A percentile compares a stretch with the other conserved stretches of the same genome.
Conservation (phyloP, 2,329 filamentous ascomycete species). For the Paramyrothecium roridum region DNA sequence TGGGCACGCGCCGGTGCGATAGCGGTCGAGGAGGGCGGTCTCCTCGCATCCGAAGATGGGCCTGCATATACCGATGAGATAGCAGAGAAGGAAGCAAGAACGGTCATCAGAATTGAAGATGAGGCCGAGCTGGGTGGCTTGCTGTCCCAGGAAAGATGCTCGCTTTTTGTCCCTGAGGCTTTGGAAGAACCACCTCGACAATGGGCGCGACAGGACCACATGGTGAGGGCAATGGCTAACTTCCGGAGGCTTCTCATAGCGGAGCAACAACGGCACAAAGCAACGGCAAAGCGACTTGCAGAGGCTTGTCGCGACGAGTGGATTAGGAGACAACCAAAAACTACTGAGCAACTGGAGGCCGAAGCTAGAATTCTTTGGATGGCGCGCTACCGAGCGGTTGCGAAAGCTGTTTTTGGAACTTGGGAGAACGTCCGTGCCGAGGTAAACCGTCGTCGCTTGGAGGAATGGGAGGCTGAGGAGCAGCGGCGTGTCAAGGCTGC, state of each 20-base stretch:
- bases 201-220: conserved; percentile 84
- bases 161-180: conserved; percentile 69
- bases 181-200: conserved; percentile 71
- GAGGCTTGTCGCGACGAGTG: conserved; percentile 75
- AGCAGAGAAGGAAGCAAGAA: conserved; percentile 63
- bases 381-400: conserved; percentile 68
- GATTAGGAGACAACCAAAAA: conserved; percentile 70
- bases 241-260: conserved; percentile 77
- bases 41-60: conserved; percentile 53
- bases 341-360: conserved; percentile 74
- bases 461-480: conserved; percentile 64
- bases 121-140: conserved; percentile 74
- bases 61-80: conserved; percentile 57
- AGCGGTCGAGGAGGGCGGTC: conserved; percentile 56
- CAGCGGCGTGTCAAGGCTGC: conserved; percentile 64
- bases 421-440: conserved; percentile 64
- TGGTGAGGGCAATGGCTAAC: conserved; percentile 73
- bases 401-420: conserved; percentile 52
- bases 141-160: conserved; percentile 67
- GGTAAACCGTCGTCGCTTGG: conserved; percentile 57
- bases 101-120: conserved; percentile 67
- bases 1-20: conserved; percentile 47
- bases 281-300: conserved; percentile 75
- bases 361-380: conserved; percentile 70
- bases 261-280: conserved; percentile 75